Conservation (phyloP, 495 filamentous ascomycete species). For the Penicillium dipodomyicola region DNA sequence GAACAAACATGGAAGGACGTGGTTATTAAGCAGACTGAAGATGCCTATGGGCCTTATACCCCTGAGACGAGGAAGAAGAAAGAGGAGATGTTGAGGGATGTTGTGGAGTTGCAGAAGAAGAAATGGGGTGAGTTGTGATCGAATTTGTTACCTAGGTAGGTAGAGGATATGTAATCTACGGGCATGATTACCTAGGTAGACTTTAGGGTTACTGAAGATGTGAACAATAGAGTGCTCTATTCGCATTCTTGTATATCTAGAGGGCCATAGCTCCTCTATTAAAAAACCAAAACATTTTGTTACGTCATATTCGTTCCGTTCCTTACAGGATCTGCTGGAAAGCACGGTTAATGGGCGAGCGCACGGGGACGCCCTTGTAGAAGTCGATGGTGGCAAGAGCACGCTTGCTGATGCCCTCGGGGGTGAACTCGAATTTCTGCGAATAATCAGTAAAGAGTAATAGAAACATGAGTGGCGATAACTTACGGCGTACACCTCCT, state of each 20-base stretch:
- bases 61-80: slow-evolving; percentile 25
- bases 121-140: slow-evolving; percentile 15
- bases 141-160: too few species aligned
- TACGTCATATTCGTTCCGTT: slow-evolving; percentile 16
- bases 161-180: neutral
- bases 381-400: slow-evolving; percentile 87
- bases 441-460: slow-evolving; percentile 9
- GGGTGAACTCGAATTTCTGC: slow-evolving; percentile 98
- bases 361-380: slow-evolving; percentile 89
- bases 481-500: slow-evolving; percentile 92
- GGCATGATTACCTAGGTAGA: neutral
- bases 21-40: slow-evolving; percentile 38
- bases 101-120: slow-evolving; percentile 29
- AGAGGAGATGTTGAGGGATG: slow-evolving; percentile 30
- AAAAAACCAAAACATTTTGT: slow-evolving; percentile 33
- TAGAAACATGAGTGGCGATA: neutral
- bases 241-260: slow-evolving; percentile 26
- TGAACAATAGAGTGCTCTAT: slow-evolving; percentile 29
- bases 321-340: slow-evolving; percentile 51
- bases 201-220: slow-evolving; percentile 2
- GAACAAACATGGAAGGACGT: slow-evolving; percentile 38
- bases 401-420: slow-evolving; percentile 93
- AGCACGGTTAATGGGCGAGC: slow-evolving; percentile 91
- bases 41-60: slow-evolving; percentile 33
- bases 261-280: slow-evolving; percentile 27